Evolutionary conservation across 768 basidiomycete genomes (phyloP), one percentile per base, ranked within the genome.

Genomic region (Psilocybe azurescens): DNA sequence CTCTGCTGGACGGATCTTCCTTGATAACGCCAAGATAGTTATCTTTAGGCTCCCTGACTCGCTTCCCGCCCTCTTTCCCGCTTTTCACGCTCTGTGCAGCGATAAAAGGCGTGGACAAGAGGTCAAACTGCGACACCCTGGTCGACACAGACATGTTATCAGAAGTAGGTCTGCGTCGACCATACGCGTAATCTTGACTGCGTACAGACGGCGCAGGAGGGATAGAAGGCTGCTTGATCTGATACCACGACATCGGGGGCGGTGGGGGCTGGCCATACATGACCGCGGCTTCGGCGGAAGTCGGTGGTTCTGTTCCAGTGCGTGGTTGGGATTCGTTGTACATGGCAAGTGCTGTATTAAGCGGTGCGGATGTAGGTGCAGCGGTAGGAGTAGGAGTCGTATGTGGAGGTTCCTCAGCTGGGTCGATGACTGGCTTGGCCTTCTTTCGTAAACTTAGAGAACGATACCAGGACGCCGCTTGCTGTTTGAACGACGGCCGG

Each of bases 401-500:
- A 1, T 47, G 20, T 47, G 33, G 28, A 14, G 54, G 24, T 62
- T 73, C 71, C 32, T 75, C 75, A 11, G 67, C 64, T 1, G 76
- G 77, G 60, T 78, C 76, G 41, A 77, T 75, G 14, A 73, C 65
- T 33, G 67, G 74, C 56, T 73, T 75, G 32, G 67, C 74, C 58
- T 75, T 75, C 54, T 66, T 75, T 29, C 77, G 74, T 20, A 75
- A 71, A 55, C 77, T 78, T 20, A 79, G 69, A 8, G 74, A 74
- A 18, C 78, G 74, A 54, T 78, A 79, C 80, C 79, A 81, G 11
- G 78, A 77, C 39, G 68, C 59, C 10, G 73, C 73, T 53, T 79
- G 74, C 38, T 74, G 70, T 61, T 76, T 76, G 3, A 73, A 46
- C 0, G 71, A 65, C 9, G 70, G 72, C 14, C 71, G 66, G 38